A percentile compares a stretch with the other conserved stretches of the same genome.
Conservation (phyloP, 305 asterid species). For the Fraxinus nigra region DNA sequence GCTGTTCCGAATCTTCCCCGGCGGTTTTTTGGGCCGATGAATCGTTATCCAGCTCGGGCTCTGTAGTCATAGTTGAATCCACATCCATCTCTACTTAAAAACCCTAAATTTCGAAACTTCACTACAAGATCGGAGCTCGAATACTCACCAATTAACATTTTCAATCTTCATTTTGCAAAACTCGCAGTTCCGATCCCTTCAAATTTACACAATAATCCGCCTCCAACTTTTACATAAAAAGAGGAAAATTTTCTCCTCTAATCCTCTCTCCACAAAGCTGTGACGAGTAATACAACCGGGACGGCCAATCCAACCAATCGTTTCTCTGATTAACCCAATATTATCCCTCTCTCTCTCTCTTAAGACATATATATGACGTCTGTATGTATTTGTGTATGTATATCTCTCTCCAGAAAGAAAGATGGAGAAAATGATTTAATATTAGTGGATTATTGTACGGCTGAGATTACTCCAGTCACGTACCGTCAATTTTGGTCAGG, state of each 20-base stretch:
- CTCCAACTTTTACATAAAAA: not conserved
- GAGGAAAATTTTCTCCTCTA: not conserved
- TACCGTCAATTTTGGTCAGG: not conserved
- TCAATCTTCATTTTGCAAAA: constrained; percentile 34
- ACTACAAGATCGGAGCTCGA: constrained; percentile 59
- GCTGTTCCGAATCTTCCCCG: constrained; percentile 36
- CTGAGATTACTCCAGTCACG: not conserved
- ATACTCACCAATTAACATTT: constrained; percentile 47
- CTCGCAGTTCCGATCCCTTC: constrained; percentile 46
- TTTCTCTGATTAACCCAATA: constrained; percentile 31
- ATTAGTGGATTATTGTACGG: not conserved
- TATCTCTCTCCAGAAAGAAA: not conserved
- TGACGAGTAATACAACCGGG: constrained; percentile 25
- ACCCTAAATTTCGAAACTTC: constrained; percentile 49
- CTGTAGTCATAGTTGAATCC: constrained; percentile 79
- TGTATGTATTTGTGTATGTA: not conserved
- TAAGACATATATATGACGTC: too few species aligned
- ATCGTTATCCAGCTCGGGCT: constrained; percentile 60
- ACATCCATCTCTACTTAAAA: constrained; percentile 64
- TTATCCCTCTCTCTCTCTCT: not conserved
- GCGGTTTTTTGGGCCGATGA: constrained; percentile 19
- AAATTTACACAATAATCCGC: not conserved
- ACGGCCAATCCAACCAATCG: constrained; percentile 38
- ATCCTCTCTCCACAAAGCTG: constrained; percentile 20
- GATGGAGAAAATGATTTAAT: not conserved